These are phyloP conservation scores for Hypholoma sublateritium DNA, from an alignment of 768 basidiomycete species.

Conservation along the genomic window DNA sequence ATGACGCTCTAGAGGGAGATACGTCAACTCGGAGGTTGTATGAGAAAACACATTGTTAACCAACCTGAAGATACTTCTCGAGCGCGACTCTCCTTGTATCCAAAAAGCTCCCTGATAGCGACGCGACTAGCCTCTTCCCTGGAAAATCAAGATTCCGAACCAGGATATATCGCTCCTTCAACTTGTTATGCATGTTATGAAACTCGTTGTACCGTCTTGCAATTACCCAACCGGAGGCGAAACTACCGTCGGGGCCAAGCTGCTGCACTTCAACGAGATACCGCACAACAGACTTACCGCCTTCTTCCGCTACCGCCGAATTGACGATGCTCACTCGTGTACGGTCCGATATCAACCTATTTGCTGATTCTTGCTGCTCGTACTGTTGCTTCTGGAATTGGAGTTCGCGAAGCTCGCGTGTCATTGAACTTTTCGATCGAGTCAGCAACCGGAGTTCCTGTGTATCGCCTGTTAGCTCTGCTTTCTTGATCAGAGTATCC, in stretches of 20 bases:
- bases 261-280: slow-evolving; percentile 94
- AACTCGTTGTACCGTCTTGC: slow-evolving; percentile 96
- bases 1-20: slow-evolving; percentile 57
- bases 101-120: slow-evolving; percentile 85
- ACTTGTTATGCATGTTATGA: slow-evolving; percentile 79
- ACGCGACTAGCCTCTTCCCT: slow-evolving; percentile 86
- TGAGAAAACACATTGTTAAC: slow-evolving; percentile 15
- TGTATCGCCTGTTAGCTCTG: slow-evolving; percentile 88
- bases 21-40: neutral
- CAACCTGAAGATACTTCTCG: slow-evolving; percentile 90
- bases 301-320: slow-evolving; percentile 79
- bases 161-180: slow-evolving; percentile 71
- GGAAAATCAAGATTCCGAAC: slow-evolving; percentile 85
- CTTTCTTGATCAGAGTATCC: slow-evolving; percentile 88
- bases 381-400: slow-evolving; percentile 91
- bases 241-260: slow-evolving; percentile 72
- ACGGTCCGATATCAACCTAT: slow-evolving; percentile 78
- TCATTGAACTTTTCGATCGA: slow-evolving; percentile 80
- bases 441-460: slow-evolving; percentile 82
- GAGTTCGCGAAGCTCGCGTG: slow-evolving; percentile 78
- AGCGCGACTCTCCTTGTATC: slow-evolving; percentile 76
- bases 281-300: slow-evolving; percentile 86
- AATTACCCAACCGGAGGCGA: slow-evolving; percentile 89
- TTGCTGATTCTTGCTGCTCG: slow-evolving; percentile 92
- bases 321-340: slow-evolving; percentile 86